phyloP scores from a whole-genome alignment of 2,329 filamentous ascomycete genomes.

The Colletotrichum sp. region DNA sequence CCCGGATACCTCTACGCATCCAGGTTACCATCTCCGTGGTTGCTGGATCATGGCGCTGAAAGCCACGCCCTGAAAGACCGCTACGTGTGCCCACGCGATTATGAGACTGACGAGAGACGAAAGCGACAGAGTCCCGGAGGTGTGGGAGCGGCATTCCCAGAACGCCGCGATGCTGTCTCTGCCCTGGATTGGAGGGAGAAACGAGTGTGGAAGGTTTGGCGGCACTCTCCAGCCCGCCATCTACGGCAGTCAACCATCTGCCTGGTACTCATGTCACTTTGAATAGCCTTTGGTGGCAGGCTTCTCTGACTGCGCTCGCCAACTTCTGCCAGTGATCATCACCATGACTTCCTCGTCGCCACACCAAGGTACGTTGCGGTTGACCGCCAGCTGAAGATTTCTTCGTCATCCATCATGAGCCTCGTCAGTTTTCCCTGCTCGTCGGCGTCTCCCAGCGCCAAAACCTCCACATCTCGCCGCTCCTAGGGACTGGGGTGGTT shows the following conservation, averaged over 20 bases:
- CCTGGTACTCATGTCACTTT: neutral
- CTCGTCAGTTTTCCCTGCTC: conserved; percentile 17
- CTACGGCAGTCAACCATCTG: neutral
- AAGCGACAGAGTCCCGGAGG: neutral
- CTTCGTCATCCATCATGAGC: conserved; percentile 17
- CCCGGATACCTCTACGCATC: neutral
- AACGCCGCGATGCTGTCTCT: neutral
- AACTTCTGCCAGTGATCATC: neutral
- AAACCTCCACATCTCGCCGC: conserved; percentile 4
- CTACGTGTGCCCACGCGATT: neutral
- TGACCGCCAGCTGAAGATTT: conserved; percentile 1
- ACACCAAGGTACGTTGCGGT: neutral
- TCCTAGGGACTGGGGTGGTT: conserved; percentile 2
- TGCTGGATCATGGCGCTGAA: neutral
- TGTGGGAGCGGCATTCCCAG: neutral
- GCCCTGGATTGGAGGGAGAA: conserved; percentile 14
- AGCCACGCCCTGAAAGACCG: neutral
- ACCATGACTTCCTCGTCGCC: neutral
- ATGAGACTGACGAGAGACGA: conserved; percentile 1
- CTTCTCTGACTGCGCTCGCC: neutral
- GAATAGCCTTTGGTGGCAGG: neutral
- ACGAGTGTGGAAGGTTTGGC: conserved; percentile 12
- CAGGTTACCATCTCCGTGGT: neutral
- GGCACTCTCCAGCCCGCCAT: conserved; percentile 5
- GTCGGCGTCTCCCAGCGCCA: conserved; percentile 7